Percentiles rank a stretch among this genome's conserved stretches.
Conservation (phyloP, 371 early-diverging fungal species). For the Batkoa obscura region DNA sequence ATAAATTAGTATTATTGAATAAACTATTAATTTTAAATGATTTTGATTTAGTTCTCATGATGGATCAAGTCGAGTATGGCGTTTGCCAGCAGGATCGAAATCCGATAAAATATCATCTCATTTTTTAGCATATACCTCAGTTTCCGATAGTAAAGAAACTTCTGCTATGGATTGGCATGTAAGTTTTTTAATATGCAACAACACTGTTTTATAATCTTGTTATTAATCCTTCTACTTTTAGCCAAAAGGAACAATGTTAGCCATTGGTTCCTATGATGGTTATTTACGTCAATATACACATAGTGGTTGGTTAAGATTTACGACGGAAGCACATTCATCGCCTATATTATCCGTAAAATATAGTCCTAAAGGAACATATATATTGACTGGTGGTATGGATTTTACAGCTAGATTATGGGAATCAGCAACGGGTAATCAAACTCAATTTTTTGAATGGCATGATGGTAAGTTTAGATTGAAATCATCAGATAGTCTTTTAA, state of each 20-base stretch:
- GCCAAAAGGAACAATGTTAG: slow-evolving; percentile 62
- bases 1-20: slow-evolving; percentile 23
- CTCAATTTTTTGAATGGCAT: slow-evolving; percentile 62
- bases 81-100: slow-evolving; percentile 29
- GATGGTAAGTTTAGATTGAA: slow-evolving; percentile 20
- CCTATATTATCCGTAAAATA: slow-evolving; percentile 78
- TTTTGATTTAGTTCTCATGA: slow-evolving; percentile 45
- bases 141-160: slow-evolving; percentile 35
- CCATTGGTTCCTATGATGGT: slow-evolving; percentile 86
- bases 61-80: slow-evolving; percentile 75
- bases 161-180: slow-evolving; percentile 89
- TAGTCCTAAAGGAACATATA: slow-evolving; percentile 56
- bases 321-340: slow-evolving; percentile 51
- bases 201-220: not conserved
- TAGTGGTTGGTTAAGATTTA: slow-evolving; percentile 40
- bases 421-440: slow-evolving; percentile 44
- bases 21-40: slow-evolving; percentile 9
- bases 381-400: slow-evolving; percentile 68
- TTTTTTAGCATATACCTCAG: slow-evolving; percentile 13
- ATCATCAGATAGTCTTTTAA: not conserved
- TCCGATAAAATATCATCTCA: slow-evolving; percentile 34
- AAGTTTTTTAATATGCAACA: slow-evolving; percentile 11
- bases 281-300: slow-evolving; percentile 65
- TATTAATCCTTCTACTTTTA: slow-evolving; percentile 10
- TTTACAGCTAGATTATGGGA: slow-evolving; percentile 76